phyloP scores from a whole-genome alignment of 2,329 filamentous ascomycete genomes.

The Paecilomyces niveus region DNA sequence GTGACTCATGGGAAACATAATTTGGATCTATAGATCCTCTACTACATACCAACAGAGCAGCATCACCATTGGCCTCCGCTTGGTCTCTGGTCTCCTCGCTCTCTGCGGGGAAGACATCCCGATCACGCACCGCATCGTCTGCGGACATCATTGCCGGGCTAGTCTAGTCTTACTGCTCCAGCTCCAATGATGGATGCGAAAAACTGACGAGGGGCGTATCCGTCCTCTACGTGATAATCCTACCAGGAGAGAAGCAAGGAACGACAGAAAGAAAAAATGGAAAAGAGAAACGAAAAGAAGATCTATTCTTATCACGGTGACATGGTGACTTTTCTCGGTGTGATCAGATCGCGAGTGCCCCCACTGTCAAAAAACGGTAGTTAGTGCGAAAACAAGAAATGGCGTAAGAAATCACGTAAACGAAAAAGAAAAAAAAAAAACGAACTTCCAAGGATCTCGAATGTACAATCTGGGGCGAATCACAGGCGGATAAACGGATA shows the following conservation, averaged over 20 bases:
- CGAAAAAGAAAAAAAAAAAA: neutral
- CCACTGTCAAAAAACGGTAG: neutral
- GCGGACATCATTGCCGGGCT: neutral
- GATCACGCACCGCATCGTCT: neutral
- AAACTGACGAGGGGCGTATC: neutral
- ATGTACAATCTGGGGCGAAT: neutral
- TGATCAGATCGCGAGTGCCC: neutral
- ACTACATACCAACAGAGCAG: slow-evolving; percentile 27
- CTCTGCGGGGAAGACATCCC: slow-evolving; percentile 3
- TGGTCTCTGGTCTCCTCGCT: slow-evolving; percentile 20
- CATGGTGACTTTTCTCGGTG: neutral
- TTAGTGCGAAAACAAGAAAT: neutral
- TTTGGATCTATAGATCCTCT: neutral
- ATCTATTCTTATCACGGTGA: neutral
- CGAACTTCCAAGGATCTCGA: neutral
- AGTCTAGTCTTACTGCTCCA: neutral
- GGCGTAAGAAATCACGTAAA: neutral
- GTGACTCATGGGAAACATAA: neutral
- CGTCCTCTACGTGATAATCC: neutral
- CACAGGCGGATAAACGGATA: neutral
- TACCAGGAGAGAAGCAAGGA: neutral
- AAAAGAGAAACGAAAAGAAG: neutral
- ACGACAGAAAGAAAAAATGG: neutral
- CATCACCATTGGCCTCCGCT: slow-evolving; percentile 25
- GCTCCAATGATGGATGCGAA: neutral